Conservation (phyloP, 2,329 filamentous ascomycete genomes). For the Gliomastix tumulicola region DNA sequence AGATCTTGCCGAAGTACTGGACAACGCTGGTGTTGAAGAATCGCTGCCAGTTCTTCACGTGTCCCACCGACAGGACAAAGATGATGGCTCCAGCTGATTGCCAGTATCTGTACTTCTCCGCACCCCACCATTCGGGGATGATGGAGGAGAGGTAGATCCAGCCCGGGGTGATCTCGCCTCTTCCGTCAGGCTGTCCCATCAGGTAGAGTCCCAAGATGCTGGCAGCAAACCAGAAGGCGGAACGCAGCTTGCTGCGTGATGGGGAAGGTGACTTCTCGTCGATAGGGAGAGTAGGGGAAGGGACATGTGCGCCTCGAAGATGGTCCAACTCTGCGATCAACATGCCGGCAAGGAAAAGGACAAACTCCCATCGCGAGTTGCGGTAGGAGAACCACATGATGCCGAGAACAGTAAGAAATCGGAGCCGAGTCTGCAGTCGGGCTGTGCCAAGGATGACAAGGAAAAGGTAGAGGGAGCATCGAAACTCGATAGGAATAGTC, state of each 20-base stretch:
- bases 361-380: conserved; percentile 45
- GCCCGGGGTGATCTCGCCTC: conserved; percentile 41
- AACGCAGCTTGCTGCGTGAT: not conserved
- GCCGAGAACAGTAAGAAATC: conserved; percentile 32
- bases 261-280: conserved; percentile 9
- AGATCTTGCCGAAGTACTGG: conserved; percentile 54
- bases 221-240: conserved; percentile 27
- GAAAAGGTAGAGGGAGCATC: conserved; percentile 51
- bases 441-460: conserved; percentile 42
- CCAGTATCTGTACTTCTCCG: conserved; percentile 48
- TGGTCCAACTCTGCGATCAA: conserved; percentile 47
- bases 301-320: conserved; percentile 36
- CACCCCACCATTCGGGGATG: conserved; percentile 41
- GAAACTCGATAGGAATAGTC: conserved; percentile 57
- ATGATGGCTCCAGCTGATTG: conserved; percentile 45
- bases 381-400: conserved; percentile 37
- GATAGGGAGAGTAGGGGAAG: conserved; percentile 15
- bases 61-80: conserved; percentile 42
- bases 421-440: conserved; percentile 30
- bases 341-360: conserved; percentile 49
- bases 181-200: conserved; percentile 27
- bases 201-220: conserved; percentile 47
- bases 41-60: conserved; percentile 36
- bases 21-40: conserved; percentile 41
- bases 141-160: conserved; percentile 39